A percentile compares a stretch with the other conserved stretches of the same genome.
These are phyloP conservation scores for Lichtheimia ramosa DNA, from an alignment of 371 early-diverging fungal genomes.

Conservation along the genomic window DNA sequence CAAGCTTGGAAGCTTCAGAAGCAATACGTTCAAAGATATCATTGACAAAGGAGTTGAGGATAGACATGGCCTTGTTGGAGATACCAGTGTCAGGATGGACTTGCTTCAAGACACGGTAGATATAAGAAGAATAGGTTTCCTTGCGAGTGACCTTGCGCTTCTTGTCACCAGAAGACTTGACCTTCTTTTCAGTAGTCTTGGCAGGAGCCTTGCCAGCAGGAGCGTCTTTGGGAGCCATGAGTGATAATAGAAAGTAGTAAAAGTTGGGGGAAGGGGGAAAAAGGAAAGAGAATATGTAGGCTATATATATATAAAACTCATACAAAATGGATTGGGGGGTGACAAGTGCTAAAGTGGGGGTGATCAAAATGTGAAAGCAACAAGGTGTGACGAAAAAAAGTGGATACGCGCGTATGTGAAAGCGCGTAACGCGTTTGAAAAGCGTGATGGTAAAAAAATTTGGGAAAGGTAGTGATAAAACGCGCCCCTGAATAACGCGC, in stretches of 20 bases:
- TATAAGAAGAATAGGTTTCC: too few relatives aligned
- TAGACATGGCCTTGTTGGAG: too few relatives aligned
- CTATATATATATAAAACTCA: neutral
- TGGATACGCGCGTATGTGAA: neutral
- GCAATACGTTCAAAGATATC: too few relatives aligned
- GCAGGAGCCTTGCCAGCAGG: slow-evolving; percentile 71
- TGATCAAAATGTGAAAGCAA: neutral
- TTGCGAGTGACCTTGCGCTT: slow-evolving; percentile 59
- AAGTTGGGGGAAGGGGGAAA: slow-evolving; percentile 7
- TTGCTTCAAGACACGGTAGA: too few relatives aligned
- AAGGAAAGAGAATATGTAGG: neutral
- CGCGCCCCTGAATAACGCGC: neutral
- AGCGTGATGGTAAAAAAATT: neutral
- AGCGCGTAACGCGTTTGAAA: neutral
- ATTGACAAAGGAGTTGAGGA: too few relatives aligned
- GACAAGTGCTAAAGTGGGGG: neutral
- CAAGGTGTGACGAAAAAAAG: slow-evolving; percentile 11
- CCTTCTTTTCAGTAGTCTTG: slow-evolving; percentile 59
- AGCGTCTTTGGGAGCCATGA: slow-evolving; percentile 56
- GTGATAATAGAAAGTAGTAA: slow-evolving; percentile 11
- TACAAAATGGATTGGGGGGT: neutral
- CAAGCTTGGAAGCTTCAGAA: too few relatives aligned
- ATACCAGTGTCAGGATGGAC: too few relatives aligned
- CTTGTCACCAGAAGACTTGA: slow-evolving; percentile 61
- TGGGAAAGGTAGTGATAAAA: neutral